Evolutionary conservation across 306 rosid species (phyloP), one percentile per base, ranked within the genome.

Genomic region (Gillenia trifoliata): DNA sequence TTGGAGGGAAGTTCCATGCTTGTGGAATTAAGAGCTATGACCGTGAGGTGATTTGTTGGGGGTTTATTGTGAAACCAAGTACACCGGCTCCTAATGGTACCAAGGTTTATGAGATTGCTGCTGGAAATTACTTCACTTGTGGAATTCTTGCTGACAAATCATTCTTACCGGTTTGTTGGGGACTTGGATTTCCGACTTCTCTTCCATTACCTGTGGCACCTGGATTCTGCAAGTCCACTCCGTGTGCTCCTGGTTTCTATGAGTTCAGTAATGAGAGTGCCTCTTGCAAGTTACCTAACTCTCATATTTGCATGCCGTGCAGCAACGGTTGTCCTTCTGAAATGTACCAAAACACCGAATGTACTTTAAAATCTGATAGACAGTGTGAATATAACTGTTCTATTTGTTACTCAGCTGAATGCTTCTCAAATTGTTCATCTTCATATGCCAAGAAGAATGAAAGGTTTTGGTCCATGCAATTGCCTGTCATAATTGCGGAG

Each of bases 1-100:
- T 88, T 9, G 98, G 98, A 69, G 98, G 97, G 52, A 91, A 84
- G 75, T 91, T 94, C 31, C 98, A 94, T 75, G 96, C 98, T 33
- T 94, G 97, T 75, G 98, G 98, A 31, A 87, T 94, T 70, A 89
- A 88, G 81, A 94, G 87, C 79, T 67, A 70, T 61, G 97, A 88
- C 67, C 94, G 73, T 11, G 89, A 85, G 29, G 93, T 94, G 45
- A 83, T 88, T 79, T 94, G 98, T 65, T 94, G 98, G 98, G 98
- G 98, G 5, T 88, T 76, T 71, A 63, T 75, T 34, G 75, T 90
- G 59, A 90, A 90, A 66, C 83, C 85, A 66, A 90, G 97, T 76
- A 85, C 97, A 8, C 82, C 86, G 11, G 71, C 79, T 65, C 98
- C 97, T 28, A 85, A 79, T 62, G 90, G 85, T 45, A 54, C 80